phyloP scores from a whole-genome alignment of 164 flowering plant species.

The Vitis cinerea region DNA sequence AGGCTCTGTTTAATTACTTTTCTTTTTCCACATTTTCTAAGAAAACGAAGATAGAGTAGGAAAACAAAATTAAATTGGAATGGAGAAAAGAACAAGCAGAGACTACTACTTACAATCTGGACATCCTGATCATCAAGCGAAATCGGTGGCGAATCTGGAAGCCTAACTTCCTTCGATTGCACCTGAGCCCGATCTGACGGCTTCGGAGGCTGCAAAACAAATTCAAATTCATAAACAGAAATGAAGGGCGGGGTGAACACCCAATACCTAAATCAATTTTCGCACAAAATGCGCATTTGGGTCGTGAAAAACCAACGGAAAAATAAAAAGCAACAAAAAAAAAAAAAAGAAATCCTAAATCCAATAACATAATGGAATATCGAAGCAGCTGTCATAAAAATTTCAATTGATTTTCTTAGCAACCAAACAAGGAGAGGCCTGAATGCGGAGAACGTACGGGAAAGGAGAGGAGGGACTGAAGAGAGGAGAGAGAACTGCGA shows the following conservation, averaged over 20 bases:
- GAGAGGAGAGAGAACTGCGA: slow-evolving; percentile 53
- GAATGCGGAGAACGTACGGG: slow-evolving; percentile 38
- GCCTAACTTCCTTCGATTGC: slow-evolving; percentile 78
- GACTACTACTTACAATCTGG: slow-evolving; percentile 61
- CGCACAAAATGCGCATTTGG: too few species aligned
- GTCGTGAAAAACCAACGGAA: background rate
- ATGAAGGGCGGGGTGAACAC: background rate
- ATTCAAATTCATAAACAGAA: background rate
- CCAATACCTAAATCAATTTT: too few species aligned
- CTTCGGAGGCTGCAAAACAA: slow-evolving; percentile 65
- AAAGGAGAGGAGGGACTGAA: slow-evolving; percentile 69
- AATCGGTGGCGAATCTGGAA: slow-evolving; percentile 72
- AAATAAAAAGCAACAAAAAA: background rate
- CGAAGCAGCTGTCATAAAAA: too few species aligned
- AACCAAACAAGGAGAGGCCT: background rate
- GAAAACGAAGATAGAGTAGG: background rate
- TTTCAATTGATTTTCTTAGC: background rate
- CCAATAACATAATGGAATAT: too few species aligned
- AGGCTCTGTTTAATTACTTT: background rate
- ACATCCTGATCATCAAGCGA: slow-evolving; percentile 91
- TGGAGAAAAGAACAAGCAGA: background rate
- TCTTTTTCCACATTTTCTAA: background rate
- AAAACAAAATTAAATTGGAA: background rate
- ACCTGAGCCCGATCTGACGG: slow-evolving; percentile 79
- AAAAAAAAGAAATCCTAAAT: background rate